Evolutionary conservation across 2,329 filamentous ascomycete genomes (phyloP).

Genomic region (Davidsoniella neocaledoniae): DNA sequence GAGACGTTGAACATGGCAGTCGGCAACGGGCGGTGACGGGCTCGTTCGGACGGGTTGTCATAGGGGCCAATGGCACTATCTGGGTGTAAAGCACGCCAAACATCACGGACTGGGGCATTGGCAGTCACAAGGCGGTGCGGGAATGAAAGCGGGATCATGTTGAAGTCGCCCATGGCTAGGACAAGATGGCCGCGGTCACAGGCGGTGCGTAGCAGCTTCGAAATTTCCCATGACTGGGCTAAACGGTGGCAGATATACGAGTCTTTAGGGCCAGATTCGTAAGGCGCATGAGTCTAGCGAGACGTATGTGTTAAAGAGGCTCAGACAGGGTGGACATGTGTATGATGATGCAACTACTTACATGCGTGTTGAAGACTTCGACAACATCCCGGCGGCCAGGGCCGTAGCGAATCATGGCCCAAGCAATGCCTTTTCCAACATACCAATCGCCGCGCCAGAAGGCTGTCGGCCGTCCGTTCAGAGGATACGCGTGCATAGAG

Average conservation of each 20-base stretch:
- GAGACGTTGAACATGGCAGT: constrained; percentile 60
- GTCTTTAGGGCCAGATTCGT: constrained; percentile 62
- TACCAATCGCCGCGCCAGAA: constrained; percentile 95
- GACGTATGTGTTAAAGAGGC: background rate
- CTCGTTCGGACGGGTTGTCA: constrained; percentile 47
- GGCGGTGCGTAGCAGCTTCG: constrained; percentile 72
- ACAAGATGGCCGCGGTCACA: constrained; percentile 68
- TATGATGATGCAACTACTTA: constrained; percentile 21
- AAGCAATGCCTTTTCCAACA: constrained; percentile 85
- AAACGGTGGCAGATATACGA: constrained; percentile 82
- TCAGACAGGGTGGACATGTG: background rate
- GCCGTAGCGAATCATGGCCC: constrained; percentile 60
- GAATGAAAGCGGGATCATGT: constrained; percentile 80
- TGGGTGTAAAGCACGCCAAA: constrained; percentile 72
- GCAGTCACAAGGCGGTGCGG: constrained; percentile 69
- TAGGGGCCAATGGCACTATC: constrained; percentile 65
- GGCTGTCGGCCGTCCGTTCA: constrained; percentile 84
- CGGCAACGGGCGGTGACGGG: constrained; percentile 50
- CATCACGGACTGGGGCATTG: constrained; percentile 61
- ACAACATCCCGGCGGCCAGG: constrained; percentile 46
- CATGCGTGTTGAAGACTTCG: constrained; percentile 88
- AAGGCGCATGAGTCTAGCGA: constrained; percentile 57
- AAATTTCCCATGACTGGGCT: constrained; percentile 86
- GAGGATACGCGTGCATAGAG: constrained; percentile 69
- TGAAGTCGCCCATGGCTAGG: constrained; percentile 82